phyloP scores from a whole-genome alignment of 1,284 basidiomycete species.

The Gymnopus androsaceus region DNA sequence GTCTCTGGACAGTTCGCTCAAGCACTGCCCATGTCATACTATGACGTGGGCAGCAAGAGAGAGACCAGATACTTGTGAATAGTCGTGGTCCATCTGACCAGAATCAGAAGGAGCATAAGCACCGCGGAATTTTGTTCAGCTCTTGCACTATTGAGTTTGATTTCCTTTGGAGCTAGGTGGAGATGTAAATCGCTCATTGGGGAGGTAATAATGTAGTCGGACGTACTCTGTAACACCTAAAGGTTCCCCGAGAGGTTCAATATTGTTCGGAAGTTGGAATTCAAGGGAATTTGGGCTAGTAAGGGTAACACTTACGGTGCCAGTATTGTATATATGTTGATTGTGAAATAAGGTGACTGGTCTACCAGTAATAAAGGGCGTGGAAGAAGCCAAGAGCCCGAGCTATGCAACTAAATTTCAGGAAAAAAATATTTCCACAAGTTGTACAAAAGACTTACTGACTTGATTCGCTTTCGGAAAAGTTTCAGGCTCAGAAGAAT shows the following conservation, averaged over 20 bases:
- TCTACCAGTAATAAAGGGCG: slow-evolving; percentile 83
- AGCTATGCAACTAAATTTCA: slow-evolving; percentile 42
- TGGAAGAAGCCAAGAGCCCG: slow-evolving; percentile 75
- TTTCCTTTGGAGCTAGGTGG: slow-evolving; percentile 72
- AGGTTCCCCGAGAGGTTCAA: slow-evolving; percentile 53
- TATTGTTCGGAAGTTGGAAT: slow-evolving; percentile 50
- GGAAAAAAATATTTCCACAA: slow-evolving; percentile 2
- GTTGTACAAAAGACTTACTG: slow-evolving; percentile 20
- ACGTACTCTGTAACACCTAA: slow-evolving; percentile 61
- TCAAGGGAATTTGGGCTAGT: slow-evolving; percentile 28
- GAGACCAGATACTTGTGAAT: too few species aligned
- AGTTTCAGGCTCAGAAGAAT: slow-evolving; percentile 43
- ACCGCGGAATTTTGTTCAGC: too few species aligned
- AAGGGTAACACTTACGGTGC: slow-evolving; percentile 76
- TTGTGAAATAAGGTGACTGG: slow-evolving; percentile 77
- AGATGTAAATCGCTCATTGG: not conserved
- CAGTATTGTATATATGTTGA: slow-evolving; percentile 56
- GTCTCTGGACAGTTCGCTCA: too few species aligned
- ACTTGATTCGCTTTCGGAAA: slow-evolving; percentile 59
- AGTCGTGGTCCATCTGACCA: too few species aligned
- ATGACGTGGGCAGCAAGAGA: too few species aligned
- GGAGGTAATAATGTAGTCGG: slow-evolving; percentile 3
- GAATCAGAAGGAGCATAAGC: too few species aligned
- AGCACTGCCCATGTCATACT: too few species aligned
- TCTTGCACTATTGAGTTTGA: too few species aligned